Evolutionary conservation across 2,329 filamentous ascomycete species (phyloP).

Genomic region (Sordariomycetes sp.): DNA sequence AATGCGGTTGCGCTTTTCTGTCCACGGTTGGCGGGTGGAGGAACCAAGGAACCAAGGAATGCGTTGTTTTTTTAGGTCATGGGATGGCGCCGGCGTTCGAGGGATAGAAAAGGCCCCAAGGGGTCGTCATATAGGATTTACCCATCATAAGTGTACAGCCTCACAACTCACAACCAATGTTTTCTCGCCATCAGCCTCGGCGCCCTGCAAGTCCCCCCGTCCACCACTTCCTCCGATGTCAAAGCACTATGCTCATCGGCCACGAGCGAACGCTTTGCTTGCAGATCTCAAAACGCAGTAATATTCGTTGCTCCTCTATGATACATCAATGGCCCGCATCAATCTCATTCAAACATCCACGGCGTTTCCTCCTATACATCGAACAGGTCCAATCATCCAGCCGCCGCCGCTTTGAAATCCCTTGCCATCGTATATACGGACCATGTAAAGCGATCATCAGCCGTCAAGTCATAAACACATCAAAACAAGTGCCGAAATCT

Average conservation of each 20-base stretch:
- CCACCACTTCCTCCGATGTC: background rate
- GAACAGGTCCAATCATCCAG: background rate
- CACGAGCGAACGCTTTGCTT: background rate
- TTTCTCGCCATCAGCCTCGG: background rate
- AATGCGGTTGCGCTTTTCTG: background rate
- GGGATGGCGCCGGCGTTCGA: background rate
- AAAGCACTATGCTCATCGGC: too few relatives aligned
- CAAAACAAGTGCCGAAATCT: background rate
- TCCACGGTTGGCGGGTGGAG: background rate
- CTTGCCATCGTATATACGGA: background rate
- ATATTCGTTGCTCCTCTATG: background rate
- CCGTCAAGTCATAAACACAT: background rate
- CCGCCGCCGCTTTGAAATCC: background rate
- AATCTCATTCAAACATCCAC: background rate
- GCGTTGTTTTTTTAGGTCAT: background rate
- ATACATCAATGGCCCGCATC: background rate
- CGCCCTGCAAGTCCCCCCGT: background rate
- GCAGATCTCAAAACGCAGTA: background rate
- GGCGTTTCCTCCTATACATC: background rate
- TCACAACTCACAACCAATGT: background rate
- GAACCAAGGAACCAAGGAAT: background rate
- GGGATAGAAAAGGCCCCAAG: background rate
- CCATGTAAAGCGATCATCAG: background rate
- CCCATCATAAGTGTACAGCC: background rate
- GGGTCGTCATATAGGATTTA: background rate